phyloP scores from a whole-genome alignment of 2,329 filamentous ascomycete species.

The Trichoderma pleuroti region DNA sequence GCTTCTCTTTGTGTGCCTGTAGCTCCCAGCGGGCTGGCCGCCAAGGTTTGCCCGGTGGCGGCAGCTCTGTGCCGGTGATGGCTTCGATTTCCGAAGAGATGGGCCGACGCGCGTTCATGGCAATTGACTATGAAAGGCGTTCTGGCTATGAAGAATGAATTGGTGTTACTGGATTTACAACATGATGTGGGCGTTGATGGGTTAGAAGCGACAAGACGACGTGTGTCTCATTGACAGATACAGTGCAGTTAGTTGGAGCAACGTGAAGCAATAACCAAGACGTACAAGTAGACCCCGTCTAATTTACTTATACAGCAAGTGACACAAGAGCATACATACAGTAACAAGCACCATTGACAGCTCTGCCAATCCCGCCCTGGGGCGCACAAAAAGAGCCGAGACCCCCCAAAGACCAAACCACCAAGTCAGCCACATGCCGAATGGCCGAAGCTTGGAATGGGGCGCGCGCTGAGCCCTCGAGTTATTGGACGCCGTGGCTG shows the following conservation, averaged over 20 bases:
- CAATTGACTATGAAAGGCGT: background rate
- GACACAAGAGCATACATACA: background rate
- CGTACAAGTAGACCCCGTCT: background rate
- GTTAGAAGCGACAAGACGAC: too few relatives aligned
- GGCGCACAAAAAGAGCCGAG: background rate
- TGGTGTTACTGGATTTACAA: background rate
- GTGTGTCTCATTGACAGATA: background rate
- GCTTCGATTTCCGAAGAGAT: background rate
- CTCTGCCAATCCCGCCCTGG: background rate
- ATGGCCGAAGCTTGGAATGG: conserved; percentile 12
- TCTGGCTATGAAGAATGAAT: background rate
- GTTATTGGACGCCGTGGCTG: conserved; percentile 14
- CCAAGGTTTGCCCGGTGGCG: background rate
- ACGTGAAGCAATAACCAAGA: background rate
- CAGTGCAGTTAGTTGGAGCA: background rate
- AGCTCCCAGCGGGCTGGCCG: background rate
- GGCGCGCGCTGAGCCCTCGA: background rate
- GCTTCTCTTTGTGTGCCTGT: background rate
- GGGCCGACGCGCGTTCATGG: background rate
- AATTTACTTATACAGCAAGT: background rate
- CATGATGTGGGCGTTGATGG: background rate
- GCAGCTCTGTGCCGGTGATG: background rate
- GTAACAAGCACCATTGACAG: background rate
- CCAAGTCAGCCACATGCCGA: conserved; percentile 1
- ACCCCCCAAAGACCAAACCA: background rate